These are phyloP conservation scores for Camelina neglecta DNA, from an alignment of 345 rosid species.

Conservation along the genomic window DNA sequence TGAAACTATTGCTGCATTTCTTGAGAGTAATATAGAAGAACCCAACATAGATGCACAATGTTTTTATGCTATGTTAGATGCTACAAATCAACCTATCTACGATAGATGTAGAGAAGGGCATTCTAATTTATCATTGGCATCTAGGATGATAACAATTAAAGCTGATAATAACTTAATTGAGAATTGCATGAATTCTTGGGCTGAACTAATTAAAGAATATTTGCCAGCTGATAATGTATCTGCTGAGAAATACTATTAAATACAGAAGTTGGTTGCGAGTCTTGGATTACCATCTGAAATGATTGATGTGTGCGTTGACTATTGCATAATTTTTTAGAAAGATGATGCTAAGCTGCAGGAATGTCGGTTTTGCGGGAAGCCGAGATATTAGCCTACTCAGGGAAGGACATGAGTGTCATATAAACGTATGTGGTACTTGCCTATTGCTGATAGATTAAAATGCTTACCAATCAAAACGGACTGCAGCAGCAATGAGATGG, in stretches of 20 bases:
- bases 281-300: not conserved
- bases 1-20: too few relatives aligned
- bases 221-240: not conserved
- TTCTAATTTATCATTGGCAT: too few relatives aligned
- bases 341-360: not conserved
- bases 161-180: not conserved
- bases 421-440: too few relatives aligned
- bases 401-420: too few relatives aligned
- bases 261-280: not conserved
- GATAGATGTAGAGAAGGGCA: too few relatives aligned
- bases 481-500: not conserved
- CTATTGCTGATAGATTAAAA: too few relatives aligned
- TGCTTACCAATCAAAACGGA: not conserved
- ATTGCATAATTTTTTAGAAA: not conserved
- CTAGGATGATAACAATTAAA: too few relatives aligned
- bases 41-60: too few relatives aligned
- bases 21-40: too few relatives aligned
- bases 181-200: not conserved
- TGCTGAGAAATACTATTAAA: not conserved
- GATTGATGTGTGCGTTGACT: not conserved
- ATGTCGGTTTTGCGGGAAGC: not conserved
- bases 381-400: not conserved
- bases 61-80: too few relatives aligned
- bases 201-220: not conserved
- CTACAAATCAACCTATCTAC: too few relatives aligned